Percentiles rank a stretch among this genome's conserved stretches.
phyloP scores from a whole-genome alignment of 2,329 filamentous ascomycete species.

The Aureobasidium leucospermi region DNA sequence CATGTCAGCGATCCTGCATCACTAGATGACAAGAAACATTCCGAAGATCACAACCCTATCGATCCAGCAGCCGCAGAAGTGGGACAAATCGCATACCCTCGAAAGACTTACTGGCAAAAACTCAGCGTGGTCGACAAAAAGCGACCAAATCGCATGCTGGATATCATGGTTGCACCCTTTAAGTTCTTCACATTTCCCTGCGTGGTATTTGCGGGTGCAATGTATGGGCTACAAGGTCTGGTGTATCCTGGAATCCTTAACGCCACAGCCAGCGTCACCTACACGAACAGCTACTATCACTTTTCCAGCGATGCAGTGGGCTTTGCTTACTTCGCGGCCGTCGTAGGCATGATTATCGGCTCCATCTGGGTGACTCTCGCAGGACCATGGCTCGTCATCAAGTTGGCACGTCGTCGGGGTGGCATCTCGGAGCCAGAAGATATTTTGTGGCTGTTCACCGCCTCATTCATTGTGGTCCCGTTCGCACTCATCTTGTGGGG shows the following conservation, averaged over 20 bases:
- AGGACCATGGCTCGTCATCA: slow-evolving; percentile 23
- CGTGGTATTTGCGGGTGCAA: slow-evolving; percentile 14
- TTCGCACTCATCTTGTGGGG: slow-evolving; percentile 11
- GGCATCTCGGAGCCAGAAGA: slow-evolving; percentile 37
- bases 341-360: slow-evolving; percentile 23
- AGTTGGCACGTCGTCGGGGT: slow-evolving; percentile 34
- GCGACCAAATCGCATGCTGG: slow-evolving; percentile 36
- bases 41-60: background rate
- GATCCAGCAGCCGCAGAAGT: slow-evolving; percentile 19
- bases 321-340: slow-evolving; percentile 25
- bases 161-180: slow-evolving; percentile 25
- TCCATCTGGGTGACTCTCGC: slow-evolving; percentile 31
- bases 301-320: slow-evolving; percentile 29
- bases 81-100: slow-evolving; percentile 26
- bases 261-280: slow-evolving; percentile 14
- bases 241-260: slow-evolving; percentile 16
- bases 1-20: background rate
- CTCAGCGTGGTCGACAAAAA: slow-evolving; percentile 35
- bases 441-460: slow-evolving; percentile 33
- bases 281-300: slow-evolving; percentile 28
- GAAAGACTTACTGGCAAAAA: slow-evolving; percentile 39
- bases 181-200: slow-evolving; percentile 13
- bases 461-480: slow-evolving; percentile 4
- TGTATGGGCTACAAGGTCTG: slow-evolving; percentile 15
- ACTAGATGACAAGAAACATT: background rate